Evolutionary conservation across 2,329 filamentous ascomycete genomes (phyloP).

Genomic region (Chaetothyriales sp.): DNA sequence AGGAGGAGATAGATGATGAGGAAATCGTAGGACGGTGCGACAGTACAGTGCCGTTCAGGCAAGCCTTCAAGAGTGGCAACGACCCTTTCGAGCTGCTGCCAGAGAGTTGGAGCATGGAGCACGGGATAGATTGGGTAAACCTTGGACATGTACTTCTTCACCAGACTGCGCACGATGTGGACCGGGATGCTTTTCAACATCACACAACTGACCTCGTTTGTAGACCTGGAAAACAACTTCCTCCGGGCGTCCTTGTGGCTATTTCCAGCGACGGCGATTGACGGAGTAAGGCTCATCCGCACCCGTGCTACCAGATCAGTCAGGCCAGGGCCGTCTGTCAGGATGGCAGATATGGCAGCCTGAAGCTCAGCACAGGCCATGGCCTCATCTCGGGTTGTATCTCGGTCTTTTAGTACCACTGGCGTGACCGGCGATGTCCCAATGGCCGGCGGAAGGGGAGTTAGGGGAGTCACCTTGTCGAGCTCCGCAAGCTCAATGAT

Average conservation of each 20-base stretch:
- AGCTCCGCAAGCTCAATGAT: constrained; percentile 9
- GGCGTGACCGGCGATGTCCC: constrained; percentile 2
- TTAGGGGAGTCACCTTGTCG: constrained; percentile 4
- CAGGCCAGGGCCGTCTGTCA: constrained; percentile 19
- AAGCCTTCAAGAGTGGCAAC: constrained; percentile 12
- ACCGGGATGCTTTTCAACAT: constrained; percentile 17
- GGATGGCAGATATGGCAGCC: constrained; percentile 19
- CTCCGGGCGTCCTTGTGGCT: constrained; percentile 11
- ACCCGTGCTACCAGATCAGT: constrained; percentile 21
- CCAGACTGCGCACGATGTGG: constrained; percentile 17
- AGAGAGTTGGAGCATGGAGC: constrained; percentile 18
- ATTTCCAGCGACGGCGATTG: constrained; percentile 15
- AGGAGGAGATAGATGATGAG: constrained; percentile 22
- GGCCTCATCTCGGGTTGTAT: constrained; percentile 17
- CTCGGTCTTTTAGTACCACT: constrained; percentile 3
- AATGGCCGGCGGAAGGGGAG: constrained; percentile 2
- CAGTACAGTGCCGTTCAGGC: constrained; percentile 10
- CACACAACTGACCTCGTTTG: constrained; percentile 14
- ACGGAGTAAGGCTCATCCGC: constrained; percentile 23
- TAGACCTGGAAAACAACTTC: constrained; percentile 10
- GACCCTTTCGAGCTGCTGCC: constrained; percentile 19
- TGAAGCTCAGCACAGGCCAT: constrained; percentile 19
- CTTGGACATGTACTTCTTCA: constrained; percentile 21
- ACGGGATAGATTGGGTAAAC: constrained; percentile 21
- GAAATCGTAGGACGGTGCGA: constrained; percentile 20